Conservation (phyloP, 441 rosid genomes). For the Pelargonium australe region DNA sequence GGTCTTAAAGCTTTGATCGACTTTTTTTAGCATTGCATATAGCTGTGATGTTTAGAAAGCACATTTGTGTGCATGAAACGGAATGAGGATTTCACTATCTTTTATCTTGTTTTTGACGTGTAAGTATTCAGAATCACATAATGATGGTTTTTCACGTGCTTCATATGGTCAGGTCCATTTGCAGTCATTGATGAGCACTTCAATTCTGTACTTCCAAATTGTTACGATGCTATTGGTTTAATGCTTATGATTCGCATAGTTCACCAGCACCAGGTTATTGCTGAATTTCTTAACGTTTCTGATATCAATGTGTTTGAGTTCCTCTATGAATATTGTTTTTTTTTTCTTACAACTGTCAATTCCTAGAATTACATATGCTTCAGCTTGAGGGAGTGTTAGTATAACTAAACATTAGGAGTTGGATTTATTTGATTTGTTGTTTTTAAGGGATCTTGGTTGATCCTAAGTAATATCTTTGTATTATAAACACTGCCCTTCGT, state of each 20-base stretch:
- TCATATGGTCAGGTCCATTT: slow-evolving; percentile 72
- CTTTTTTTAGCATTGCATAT: background rate
- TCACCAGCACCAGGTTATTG: slow-evolving; percentile 89
- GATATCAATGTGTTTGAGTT: background rate
- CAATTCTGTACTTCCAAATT: slow-evolving; percentile 74
- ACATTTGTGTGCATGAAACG: background rate
- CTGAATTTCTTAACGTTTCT: slow-evolving; percentile 6
- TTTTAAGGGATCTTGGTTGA: too few relatives aligned
- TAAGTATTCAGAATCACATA: background rate
- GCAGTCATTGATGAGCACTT: slow-evolving; percentile 95
- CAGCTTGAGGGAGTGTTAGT: background rate
- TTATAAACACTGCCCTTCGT: too few relatives aligned
- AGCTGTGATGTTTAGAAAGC: background rate
- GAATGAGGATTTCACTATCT: background rate
- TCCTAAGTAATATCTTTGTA: too few relatives aligned
- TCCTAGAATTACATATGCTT: background rate
- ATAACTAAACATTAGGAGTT: background rate
- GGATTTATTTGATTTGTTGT: background rate
- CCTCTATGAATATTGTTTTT: background rate
- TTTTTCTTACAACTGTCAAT: background rate
- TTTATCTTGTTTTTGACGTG: slow-evolving; percentile 5
- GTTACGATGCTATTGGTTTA: slow-evolving; percentile 94
- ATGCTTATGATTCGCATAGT: slow-evolving; percentile 98
- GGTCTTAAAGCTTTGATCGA: slow-evolving; percentile 11
- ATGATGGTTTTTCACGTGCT: background rate